Percentiles rank a stretch among this genome's conserved stretches.
Evolutionary conservation across 1,139 yeast genomes (phyloP).

Genomic region (Lodderomyces metapsilosis): DNA sequence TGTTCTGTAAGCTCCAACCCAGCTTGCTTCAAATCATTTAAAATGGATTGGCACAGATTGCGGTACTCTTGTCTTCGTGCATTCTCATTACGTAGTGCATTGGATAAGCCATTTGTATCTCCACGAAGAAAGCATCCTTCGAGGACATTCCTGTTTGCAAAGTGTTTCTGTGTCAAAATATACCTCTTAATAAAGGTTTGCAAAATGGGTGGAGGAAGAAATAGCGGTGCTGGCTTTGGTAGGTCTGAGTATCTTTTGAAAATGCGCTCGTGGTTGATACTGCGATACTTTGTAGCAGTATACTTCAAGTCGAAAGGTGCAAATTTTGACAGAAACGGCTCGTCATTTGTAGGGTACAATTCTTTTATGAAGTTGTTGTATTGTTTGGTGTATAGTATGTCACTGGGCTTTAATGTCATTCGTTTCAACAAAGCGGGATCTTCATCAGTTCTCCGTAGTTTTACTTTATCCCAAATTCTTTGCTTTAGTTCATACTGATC

Average conservation of each 20-base stretch:
- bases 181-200: conserved; percentile 35
- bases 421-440: conserved; percentile 5
- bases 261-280: conserved; percentile 26
- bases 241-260: conserved; percentile 33
- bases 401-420: background rate
- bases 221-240: conserved; percentile 35
- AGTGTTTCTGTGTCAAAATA: conserved; percentile 12
- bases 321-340: conserved; percentile 5
- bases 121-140: conserved; percentile 6
- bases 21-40: conserved; percentile 26
- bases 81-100: conserved; percentile 5
- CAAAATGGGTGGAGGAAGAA: conserved; percentile 33
- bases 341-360: conserved; percentile 31
- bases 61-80: conserved; percentile 19
- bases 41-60: conserved; percentile 21
- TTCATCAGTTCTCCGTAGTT: conserved; percentile 2
- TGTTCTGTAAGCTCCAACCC: conserved; percentile 27
- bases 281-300: conserved; percentile 16
- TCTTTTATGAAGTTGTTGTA: conserved; percentile 26
- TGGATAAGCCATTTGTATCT: background rate
- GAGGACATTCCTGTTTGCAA: conserved; percentile 7
- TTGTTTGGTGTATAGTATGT: conserved; percentile 3
- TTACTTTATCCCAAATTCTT: conserved; percentile 13
- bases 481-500: conserved; percentile 11
- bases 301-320: conserved; percentile 11